Percentiles rank a stretch among this genome's conserved stretches.
Evolutionary conservation across 805 yeast species (phyloP).

Genomic region (Candida germanica): DNA sequence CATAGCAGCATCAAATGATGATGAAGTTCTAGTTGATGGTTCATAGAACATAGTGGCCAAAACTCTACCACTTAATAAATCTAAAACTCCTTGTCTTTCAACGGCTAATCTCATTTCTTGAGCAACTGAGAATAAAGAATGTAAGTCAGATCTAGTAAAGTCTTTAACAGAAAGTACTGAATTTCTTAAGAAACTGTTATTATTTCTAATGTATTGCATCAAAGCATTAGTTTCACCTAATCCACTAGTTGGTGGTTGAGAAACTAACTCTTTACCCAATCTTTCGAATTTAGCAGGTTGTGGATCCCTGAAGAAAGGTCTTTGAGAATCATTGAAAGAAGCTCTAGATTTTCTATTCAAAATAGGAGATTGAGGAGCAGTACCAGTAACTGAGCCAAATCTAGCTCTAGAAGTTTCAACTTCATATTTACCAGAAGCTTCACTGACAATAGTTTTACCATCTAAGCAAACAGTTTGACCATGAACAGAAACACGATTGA

Average conservation of each 20-base stretch:
- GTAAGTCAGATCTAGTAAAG: constrained; percentile 84
- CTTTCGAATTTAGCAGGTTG: constrained; percentile 46
- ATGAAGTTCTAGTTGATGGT: constrained; percentile 95
- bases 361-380: constrained; percentile 38
- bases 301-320: constrained; percentile 37
- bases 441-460: constrained; percentile 62
- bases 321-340: constrained; percentile 33
- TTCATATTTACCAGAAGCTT: constrained; percentile 61
- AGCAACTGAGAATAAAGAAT: constrained; percentile 91
- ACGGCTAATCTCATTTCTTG: constrained; percentile 97
- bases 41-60: constrained; percentile 95
- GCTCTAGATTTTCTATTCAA: constrained; percentile 35
- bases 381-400: constrained; percentile 31
- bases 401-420: constrained; percentile 42
- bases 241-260: constrained; percentile 67
- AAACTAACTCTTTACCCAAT: constrained; percentile 65
- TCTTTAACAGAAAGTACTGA: constrained; percentile 87
- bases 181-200: constrained; percentile 88
- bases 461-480: constrained; percentile 82
- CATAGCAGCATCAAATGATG: constrained; percentile 99
- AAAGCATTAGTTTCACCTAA: constrained; percentile 78
- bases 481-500: constrained; percentile 81
- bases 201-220: constrained; percentile 67
- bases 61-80: constrained; percentile 83
- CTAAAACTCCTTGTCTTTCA: constrained; percentile 93